phyloP scores from a whole-genome alignment of 2,329 filamentous ascomycete species.

The Xylaria sp. region DNA sequence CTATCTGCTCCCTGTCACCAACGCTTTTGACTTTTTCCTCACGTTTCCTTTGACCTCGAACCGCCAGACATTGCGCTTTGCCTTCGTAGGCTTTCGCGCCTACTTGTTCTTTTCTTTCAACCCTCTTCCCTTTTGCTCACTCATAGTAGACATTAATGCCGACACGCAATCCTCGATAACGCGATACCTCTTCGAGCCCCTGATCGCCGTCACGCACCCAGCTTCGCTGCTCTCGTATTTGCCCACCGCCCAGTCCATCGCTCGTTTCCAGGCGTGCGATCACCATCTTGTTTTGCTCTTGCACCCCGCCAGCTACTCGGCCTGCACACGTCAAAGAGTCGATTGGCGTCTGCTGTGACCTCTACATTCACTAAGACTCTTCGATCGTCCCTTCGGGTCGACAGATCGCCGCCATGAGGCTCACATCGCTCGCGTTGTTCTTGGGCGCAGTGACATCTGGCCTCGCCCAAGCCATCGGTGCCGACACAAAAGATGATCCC shows the following conservation, averaged over 20 bases:
- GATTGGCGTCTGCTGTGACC: constrained; percentile 11
- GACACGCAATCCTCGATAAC: constrained; percentile 36
- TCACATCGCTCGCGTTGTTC: constrained; percentile 52
- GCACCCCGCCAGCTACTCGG: not conserved
- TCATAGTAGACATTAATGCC: constrained; percentile 27
- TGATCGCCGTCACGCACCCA: constrained; percentile 13
- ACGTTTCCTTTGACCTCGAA: constrained; percentile 3
- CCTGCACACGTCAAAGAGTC: constrained; percentile 6
- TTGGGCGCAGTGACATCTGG: constrained; percentile 52
- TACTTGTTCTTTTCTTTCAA: constrained; percentile 21
- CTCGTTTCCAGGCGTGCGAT: not conserved
- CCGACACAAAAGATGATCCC: constrained; percentile 47
- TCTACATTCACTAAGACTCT: not conserved
- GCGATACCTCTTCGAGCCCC: constrained; percentile 25
- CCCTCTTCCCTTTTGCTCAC: constrained; percentile 22
- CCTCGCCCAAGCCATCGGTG: constrained; percentile 43
- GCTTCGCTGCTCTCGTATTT: constrained; percentile 5
- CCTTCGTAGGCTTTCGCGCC: not conserved
- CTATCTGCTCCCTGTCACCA: not conserved
- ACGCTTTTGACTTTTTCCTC: not conserved
- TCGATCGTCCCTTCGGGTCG: constrained; percentile 8
- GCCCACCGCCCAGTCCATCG: constrained; percentile 1
- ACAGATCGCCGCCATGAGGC: constrained; percentile 48
- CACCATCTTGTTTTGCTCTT: constrained; percentile 6
- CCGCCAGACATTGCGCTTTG: constrained; percentile 8